Percentiles rank a stretch among this genome's conserved stretches.
Evolutionary conservation across 2,329 filamentous ascomycete genomes (phyloP).

Genomic region (Ilyonectria robusta): DNA sequence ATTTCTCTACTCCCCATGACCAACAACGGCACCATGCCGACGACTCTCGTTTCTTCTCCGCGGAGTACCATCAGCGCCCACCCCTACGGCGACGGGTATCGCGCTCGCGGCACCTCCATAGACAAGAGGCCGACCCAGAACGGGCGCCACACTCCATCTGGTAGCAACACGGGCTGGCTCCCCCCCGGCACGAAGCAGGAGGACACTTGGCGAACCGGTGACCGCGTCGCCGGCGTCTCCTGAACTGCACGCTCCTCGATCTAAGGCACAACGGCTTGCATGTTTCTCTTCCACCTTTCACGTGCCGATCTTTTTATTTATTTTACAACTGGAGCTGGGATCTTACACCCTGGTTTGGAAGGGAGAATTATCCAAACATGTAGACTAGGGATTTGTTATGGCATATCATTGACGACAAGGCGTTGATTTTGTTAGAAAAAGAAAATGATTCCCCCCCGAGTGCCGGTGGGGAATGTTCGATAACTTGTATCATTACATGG

Average conservation of each 20-base stretch:
- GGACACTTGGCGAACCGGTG: constrained; percentile 78
- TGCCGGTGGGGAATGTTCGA: constrained; percentile 16
- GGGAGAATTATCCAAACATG: constrained; percentile 23
- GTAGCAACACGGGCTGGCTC: constrained; percentile 71
- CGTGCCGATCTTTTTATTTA: constrained; percentile 5
- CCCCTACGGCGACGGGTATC: constrained; percentile 63
- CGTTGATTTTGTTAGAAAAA: constrained; percentile 11
- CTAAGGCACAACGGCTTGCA: neutral
- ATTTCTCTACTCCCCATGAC: constrained; percentile 76
- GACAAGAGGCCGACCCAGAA: constrained; percentile 71
- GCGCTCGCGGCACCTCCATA: constrained; percentile 51
- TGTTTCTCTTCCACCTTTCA: constrained; percentile 18
- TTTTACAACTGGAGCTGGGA: constrained; percentile 11
- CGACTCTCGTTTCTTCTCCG: constrained; percentile 42
- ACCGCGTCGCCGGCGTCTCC: constrained; percentile 49
- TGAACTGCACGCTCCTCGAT: constrained; percentile 31
- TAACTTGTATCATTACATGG: constrained; percentile 43
- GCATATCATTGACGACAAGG: constrained; percentile 19
- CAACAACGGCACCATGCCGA: constrained; percentile 53
- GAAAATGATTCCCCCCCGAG: constrained; percentile 2
- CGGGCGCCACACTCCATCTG: constrained; percentile 57
- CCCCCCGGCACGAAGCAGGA: constrained; percentile 87
- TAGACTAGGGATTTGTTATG: constrained; percentile 31
- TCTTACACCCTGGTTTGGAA: constrained; percentile 20
- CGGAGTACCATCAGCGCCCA: constrained; percentile 50